phyloP scores from a whole-genome alignment of 1,284 basidiomycete genomes.

The Ustilago curta region DNA sequence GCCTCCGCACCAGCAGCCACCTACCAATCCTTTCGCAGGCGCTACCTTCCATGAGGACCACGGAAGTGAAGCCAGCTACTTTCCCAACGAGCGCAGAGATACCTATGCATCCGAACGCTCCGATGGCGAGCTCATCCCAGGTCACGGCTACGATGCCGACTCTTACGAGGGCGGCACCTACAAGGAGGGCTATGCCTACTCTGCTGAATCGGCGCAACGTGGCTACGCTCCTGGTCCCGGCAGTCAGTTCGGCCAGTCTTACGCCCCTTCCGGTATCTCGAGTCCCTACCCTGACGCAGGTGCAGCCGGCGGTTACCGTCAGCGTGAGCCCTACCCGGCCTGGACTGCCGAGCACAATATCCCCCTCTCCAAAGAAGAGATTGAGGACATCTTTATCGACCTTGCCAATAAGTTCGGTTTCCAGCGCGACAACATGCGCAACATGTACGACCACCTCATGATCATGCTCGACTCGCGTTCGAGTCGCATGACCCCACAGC shows the following conservation, averaged over 20 bases:
- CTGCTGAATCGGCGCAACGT: slow-evolving; percentile 51
- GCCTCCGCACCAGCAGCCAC: slow-evolving; percentile 47
- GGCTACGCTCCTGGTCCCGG: slow-evolving; percentile 54
- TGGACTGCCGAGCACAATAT: slow-evolving; percentile 93
- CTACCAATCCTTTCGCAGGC: slow-evolving; percentile 57
- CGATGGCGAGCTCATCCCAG: slow-evolving; percentile 61
- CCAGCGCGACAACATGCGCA: slow-evolving; percentile 80
- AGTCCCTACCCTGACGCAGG: slow-evolving; percentile 53
- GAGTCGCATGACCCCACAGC: slow-evolving; percentile 90
- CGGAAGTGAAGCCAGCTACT: slow-evolving; percentile 57
- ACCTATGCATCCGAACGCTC: slow-evolving; percentile 63
- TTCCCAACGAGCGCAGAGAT: slow-evolving; percentile 59
- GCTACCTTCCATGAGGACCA: slow-evolving; percentile 59
- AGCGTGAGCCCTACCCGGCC: slow-evolving; percentile 84
- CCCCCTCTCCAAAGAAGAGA: slow-evolving; percentile 97
- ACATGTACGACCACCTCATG: slow-evolving; percentile 96
- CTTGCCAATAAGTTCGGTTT: slow-evolving; percentile 99
- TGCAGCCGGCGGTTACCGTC: slow-evolving; percentile 59
- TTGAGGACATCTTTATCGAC: slow-evolving; percentile 98
- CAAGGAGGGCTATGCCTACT: slow-evolving; percentile 58
- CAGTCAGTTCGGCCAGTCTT: slow-evolving; percentile 53
- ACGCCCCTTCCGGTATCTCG: slow-evolving; percentile 63
- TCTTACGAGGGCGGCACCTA: slow-evolving; percentile 61
- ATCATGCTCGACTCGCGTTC: slow-evolving; percentile 83
- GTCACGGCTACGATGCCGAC: slow-evolving; percentile 60